Conservation (phyloP, 2,329 filamentous ascomycete species). For the Colletotrichum lini region DNA sequence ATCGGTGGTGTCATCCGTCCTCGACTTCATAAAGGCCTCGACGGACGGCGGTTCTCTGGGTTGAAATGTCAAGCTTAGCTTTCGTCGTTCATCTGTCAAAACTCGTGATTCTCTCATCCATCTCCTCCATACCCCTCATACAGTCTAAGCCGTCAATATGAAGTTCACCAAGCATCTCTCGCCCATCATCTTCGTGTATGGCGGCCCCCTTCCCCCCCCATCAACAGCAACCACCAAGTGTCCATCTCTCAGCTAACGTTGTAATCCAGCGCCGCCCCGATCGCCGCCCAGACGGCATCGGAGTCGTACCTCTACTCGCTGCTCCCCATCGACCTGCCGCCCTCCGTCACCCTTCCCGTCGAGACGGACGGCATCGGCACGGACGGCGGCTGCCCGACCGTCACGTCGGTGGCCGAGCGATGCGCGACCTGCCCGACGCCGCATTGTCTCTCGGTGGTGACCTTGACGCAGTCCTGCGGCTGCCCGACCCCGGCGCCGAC, state of each 20-base stretch:
- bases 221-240: not conserved
- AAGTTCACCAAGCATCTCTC: constrained; percentile 6
- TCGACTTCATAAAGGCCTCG: constrained; percentile 2
- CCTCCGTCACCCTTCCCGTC: not conserved
- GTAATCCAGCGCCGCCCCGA: not conserved
- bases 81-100: not conserved
- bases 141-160: not conserved
- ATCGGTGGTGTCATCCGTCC: not conserved
- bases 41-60: not conserved
- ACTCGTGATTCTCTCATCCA: not conserved
- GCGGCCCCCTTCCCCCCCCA: too few relatives aligned
- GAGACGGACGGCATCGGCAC: not conserved
- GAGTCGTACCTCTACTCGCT: constrained; percentile 15
- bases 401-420: constrained; percentile 49
- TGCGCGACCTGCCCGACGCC: constrained; percentile 53
- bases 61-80: not conserved
- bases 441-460: constrained; percentile 49
- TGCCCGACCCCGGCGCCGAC: constrained; percentile 51
- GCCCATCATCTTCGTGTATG: constrained; percentile 1
- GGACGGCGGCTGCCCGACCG: constrained; percentile 50
- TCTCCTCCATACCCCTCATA: not conserved
- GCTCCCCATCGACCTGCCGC: not conserved
- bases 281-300: constrained; percentile 17
- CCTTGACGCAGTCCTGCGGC: constrained; percentile 51
- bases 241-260: not conserved